Evolutionary conservation across 2,329 filamentous ascomycete genomes (phyloP), one percentile per base, ranked within the genome.

Genomic region (Fusarium azukiicola): DNA sequence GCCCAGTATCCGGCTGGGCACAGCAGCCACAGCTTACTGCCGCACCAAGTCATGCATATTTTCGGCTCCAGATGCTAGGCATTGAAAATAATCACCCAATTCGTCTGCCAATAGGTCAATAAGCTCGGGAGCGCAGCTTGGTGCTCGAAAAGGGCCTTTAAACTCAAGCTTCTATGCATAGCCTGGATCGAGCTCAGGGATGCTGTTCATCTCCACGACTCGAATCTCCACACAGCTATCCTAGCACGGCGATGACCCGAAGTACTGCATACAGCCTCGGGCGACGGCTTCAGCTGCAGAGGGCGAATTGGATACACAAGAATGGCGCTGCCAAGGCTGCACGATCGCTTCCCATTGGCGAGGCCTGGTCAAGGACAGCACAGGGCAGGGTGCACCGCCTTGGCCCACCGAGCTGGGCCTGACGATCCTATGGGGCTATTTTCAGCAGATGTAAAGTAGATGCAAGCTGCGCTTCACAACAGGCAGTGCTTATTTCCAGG

Each of bases 11-110:
- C 27, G 27, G 27, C 27, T 32, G 27, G 27, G 27, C 27, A 32
- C 27, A 32, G 27, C 27, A 32, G 27, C 27, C 27, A 17, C 36
- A 40, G 54, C 21, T 23, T 61, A 61, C 36, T 40, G 14, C 11
- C 6, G 50, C 32, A 32, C 50, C 16, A 16, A 54, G 27, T 38
- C 32, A 40, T 58, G 13, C 36, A n/a, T 40, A 40, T 58, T 58
- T 21, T n/a, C 14, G 11, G 27, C 27, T 40, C 21, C 36, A 17
- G n/a, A 58, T 7, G 19, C 54, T n/a, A 14, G 21, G 21, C 36
- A 40, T 61, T 23, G 36, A 40, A 61, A 61, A 40, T 61, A 61
- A 61, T 16, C 40, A 61, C 54, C 54, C 23, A 23, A 23, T 61
- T 61, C 36, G 54, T 40, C 17, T 32, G 27, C 27, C 54, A 23